A percentile compares a stretch with the other conserved stretches of the same genome.
Evolutionary conservation across 129 eudicot species (phyloP).

Genomic region (Heracleum sosnowskyi): DNA sequence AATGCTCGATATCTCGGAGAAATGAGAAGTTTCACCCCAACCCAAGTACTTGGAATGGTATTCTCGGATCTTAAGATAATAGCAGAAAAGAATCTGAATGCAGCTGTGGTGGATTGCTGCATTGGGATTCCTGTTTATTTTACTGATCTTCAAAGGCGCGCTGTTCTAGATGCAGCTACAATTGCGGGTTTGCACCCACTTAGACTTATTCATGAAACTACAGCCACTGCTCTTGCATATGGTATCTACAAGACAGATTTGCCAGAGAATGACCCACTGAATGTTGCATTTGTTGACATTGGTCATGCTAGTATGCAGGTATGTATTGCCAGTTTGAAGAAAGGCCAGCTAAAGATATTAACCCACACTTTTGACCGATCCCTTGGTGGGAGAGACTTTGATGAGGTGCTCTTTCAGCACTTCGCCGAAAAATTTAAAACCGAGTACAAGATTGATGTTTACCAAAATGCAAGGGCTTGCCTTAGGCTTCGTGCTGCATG

Average conservation of each 20-base stretch:
- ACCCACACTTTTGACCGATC: conserved; percentile 75
- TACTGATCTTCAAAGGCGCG: conserved; percentile 88
- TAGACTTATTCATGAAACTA: conserved; percentile 80
- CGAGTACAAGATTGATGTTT: conserved; percentile 77
- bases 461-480: conserved; percentile 80
- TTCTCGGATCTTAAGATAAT: conserved; percentile 65
- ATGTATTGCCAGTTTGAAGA: conserved; percentile 84
- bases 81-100: conserved; percentile 70
- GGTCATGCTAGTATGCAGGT: conserved; percentile 98
- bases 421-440: conserved; percentile 77
- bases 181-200: conserved; percentile 94
- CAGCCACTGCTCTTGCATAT: conserved; percentile 89
- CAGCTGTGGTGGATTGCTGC: conserved; percentile 90
- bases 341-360: conserved; percentile 71
- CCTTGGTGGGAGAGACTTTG: conserved; percentile 88
- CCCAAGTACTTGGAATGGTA: conserved; percentile 79
- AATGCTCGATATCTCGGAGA: conserved; percentile 73
- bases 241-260: conserved; percentile 88
- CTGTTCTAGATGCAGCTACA: conserved; percentile 76
- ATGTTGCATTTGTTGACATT: conserved; percentile 87
- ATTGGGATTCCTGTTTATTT: conserved; percentile 85
- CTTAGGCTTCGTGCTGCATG: conserved; percentile 84
- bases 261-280: conserved; percentile 76
- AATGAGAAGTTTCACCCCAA: conserved; percentile 60
- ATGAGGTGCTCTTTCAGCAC: conserved; percentile 70